Evolutionary conservation across 2,329 filamentous ascomycete species (phyloP), one percentile per base, ranked within the genome.

Genomic region (Fusarium papillatum): DNA sequence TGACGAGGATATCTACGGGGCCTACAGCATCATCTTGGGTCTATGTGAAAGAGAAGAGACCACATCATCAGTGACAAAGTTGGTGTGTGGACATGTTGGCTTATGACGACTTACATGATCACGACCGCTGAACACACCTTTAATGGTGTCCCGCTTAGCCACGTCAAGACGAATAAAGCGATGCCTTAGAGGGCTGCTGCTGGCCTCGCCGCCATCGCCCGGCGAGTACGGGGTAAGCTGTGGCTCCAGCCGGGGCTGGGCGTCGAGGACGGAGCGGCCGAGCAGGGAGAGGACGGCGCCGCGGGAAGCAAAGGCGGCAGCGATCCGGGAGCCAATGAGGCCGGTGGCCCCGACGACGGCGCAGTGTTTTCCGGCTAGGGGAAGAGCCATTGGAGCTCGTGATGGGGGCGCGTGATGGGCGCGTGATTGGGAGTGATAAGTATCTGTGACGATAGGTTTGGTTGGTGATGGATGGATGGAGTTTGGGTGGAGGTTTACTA

Each of bases 321-420:
- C 93, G 66, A 95, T 93, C 64, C 91, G 90, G 50, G 88, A 86
- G 55, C 94, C 94, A 76, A 95, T 95, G 65, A 92, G 91, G 24
- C 93, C 91, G 53, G 92, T 93, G 24, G 89, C 93, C 60, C 94
- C 94, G 4, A 93, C 94, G 64, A 95, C 87, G 80, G 94, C 86
- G 81, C 87, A 89, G 70, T 86, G 87, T 73, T 89, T 89, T 68
- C 88, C 87, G 50, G 79, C 79, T 67, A 91, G 83, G 63, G 82
- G 78, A 73, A 84, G 80, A 29, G 80, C 69, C 78, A 83, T 80
- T 69, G 61, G 60, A 53, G 55, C 36, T 60, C 41, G 60, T 62
- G 53, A 64, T 68, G 61, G 41, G 41, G 29, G 38, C 19, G 39
- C 43, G 64, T 66, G 64, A 59, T 41, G 66, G 29, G 36, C 26